Conservation (phyloP, 441 rosid species). For the Cnidoscolus chayamansa region DNA sequence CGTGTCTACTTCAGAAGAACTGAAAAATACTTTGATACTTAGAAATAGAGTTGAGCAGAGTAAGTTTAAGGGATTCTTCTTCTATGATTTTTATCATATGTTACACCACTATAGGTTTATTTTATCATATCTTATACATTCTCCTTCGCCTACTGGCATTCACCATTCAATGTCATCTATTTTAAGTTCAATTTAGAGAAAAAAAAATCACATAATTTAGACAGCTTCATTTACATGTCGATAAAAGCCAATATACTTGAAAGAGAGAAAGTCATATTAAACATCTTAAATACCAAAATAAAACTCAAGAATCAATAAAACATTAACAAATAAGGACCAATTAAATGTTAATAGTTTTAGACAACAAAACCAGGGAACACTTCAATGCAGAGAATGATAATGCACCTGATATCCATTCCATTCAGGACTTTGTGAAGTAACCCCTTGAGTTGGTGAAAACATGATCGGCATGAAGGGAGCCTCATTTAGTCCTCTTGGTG, state of each 20-base stretch:
- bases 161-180: neutral
- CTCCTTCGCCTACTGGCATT: too few species aligned
- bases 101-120: too few species aligned
- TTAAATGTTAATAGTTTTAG: neutral
- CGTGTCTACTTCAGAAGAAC: too few species aligned
- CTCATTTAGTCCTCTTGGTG: constrained; percentile 55
- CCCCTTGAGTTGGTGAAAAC: constrained; percentile 55
- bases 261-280: neutral
- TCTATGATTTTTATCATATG: too few species aligned
- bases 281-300: neutral
- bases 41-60: too few species aligned
- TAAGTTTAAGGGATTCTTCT: too few species aligned
- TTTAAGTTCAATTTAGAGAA: neutral
- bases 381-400: constrained; percentile 5
- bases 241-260: neutral
- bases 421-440: constrained; percentile 51
- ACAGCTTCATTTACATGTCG: neutral
- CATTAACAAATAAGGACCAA: neutral
- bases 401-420: constrained; percentile 90
- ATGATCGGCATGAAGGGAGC: constrained; percentile 53
- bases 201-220: neutral
- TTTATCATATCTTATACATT: too few species aligned
- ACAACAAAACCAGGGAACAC: neutral
- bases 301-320: neutral
- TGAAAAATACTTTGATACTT: too few species aligned